Evolutionary conservation across 306 rosid genomes (phyloP).

Genomic region (Quercus alba): DNA sequence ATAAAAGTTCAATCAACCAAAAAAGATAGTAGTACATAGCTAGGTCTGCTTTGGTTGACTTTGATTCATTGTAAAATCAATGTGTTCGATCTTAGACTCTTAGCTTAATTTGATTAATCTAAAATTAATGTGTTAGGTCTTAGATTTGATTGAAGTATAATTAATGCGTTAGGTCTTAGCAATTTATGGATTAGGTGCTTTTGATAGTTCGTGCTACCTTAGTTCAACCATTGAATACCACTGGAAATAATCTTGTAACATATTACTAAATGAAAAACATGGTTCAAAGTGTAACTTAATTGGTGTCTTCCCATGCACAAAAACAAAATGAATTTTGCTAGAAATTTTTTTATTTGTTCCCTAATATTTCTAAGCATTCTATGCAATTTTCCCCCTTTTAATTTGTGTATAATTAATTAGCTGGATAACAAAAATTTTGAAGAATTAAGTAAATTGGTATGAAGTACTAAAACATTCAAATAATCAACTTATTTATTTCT

Average conservation of each 20-base stretch:
- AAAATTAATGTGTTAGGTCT: background rate
- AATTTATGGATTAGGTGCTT: background rate
- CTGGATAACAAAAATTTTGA: background rate
- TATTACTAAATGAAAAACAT: too few relatives aligned
- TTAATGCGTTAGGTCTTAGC: background rate
- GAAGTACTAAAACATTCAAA: background rate
- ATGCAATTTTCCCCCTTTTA: background rate
- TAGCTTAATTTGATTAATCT: too few relatives aligned
- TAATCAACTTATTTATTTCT: background rate
- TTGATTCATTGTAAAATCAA: background rate
- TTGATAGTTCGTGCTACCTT: background rate
- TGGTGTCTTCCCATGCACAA: too few relatives aligned
- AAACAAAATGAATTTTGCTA: too few relatives aligned
- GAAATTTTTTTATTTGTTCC: background rate
- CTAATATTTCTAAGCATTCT: background rate
- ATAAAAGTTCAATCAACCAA: too few relatives aligned
- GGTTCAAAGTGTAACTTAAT: too few relatives aligned
- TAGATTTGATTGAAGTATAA: too few relatives aligned
- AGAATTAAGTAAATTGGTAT: background rate
- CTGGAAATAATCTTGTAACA: too few relatives aligned
- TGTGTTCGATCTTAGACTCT: too few relatives aligned
- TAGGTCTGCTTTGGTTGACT: constrained; percentile 15
- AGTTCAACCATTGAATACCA: background rate
- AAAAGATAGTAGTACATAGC: background rate
- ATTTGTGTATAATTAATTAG: background rate